Evolutionary conservation across 495 filamentous ascomycete species (phyloP).

Genomic region (Neurospora hispaniola): DNA sequence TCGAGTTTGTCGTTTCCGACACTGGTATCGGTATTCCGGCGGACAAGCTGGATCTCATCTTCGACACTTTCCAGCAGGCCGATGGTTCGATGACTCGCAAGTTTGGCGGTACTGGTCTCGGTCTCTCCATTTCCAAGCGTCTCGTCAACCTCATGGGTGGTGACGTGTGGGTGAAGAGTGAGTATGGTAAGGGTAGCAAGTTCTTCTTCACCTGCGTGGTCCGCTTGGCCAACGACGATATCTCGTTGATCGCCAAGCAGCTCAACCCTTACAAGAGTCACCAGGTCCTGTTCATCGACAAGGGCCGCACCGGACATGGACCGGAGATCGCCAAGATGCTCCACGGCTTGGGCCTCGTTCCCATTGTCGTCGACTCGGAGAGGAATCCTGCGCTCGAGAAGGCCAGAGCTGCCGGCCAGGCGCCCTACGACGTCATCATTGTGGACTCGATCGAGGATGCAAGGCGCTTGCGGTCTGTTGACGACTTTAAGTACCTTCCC

Average conservation of each 20-base stretch:
- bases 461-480: conserved; percentile 68
- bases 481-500: conserved; percentile 96
- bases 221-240: conserved; percentile 72
- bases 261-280: conserved; percentile 85
- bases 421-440: conserved; percentile 87
- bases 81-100: conserved; percentile 95
- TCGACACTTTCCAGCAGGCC: conserved; percentile 98
- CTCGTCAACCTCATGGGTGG: conserved; percentile 96
- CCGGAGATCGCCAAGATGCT: conserved; percentile 73
- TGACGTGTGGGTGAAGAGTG: conserved; percentile 92
- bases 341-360: conserved; percentile 64
- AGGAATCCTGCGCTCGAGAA: conserved; percentile 33
- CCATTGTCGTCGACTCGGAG: conserved; percentile 69
- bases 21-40: conserved; percentile 95
- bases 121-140: conserved; percentile 91
- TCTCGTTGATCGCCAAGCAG: conserved; percentile 70
- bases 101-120: conserved; percentile 93
- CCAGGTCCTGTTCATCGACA: conserved; percentile 92
- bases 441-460: conserved; percentile 92
- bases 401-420: conserved; percentile 45
- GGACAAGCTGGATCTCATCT: conserved; percentile 95
- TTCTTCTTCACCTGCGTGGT: conserved; percentile 98
- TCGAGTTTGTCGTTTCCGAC: conserved; percentile 94
- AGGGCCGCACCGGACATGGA: conserved; percentile 70
- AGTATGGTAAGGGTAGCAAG: conserved; percentile 84